Percentiles rank a stretch among this genome's conserved stretches.
These are phyloP conservation scores for Zizania latifolia DNA, from an alignment of 176 grass and related monocot genomes.

Conservation along the genomic window DNA sequence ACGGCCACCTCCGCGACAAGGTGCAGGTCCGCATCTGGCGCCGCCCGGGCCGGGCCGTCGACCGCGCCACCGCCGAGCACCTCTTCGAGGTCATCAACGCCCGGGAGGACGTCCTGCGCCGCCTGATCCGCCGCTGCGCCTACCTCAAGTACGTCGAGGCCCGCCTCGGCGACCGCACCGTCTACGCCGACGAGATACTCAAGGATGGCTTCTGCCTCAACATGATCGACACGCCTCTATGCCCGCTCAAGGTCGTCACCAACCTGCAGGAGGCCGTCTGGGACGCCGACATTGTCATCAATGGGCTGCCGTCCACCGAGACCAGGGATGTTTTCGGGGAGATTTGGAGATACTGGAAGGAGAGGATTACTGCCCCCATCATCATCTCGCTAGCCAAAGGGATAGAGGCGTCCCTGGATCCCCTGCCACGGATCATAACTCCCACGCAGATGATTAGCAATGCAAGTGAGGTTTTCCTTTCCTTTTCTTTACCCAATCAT, in stretches of 20 bases:
- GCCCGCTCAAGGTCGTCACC: slow-evolving; percentile 94
- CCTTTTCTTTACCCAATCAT: background rate
- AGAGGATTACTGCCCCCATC: slow-evolving; percentile 61
- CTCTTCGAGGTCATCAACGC: slow-evolving; percentile 97
- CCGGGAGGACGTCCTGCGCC: slow-evolving; percentile 81
- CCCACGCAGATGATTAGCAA: slow-evolving; percentile 92
- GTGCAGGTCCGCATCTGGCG: slow-evolving; percentile 93
- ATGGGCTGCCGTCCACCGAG: slow-evolving; percentile 85
- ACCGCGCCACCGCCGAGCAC: slow-evolving; percentile 73
- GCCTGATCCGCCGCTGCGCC: slow-evolving; percentile 66
- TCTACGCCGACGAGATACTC: slow-evolving; percentile 95
- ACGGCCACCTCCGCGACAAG: slow-evolving; percentile 88
- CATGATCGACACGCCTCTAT: slow-evolving; percentile 95
- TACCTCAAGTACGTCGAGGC: slow-evolving; percentile 98
- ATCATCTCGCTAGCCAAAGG: slow-evolving; percentile 93
- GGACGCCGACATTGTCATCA: slow-evolving; percentile 94
- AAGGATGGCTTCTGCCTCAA: slow-evolving; percentile 93
- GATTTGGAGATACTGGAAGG: slow-evolving; percentile 86
- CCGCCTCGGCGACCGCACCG: slow-evolving; percentile 72
- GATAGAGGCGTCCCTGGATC: slow-evolving; percentile 83
- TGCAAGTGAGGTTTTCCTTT: slow-evolving; percentile 61
- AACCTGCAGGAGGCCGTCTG: slow-evolving; percentile 97
- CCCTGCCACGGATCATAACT: slow-evolving; percentile 83
- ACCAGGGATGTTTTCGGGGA: slow-evolving; percentile 86
- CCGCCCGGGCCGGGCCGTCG: slow-evolving; percentile 65